A percentile compares a stretch with the other conserved stretches of the same genome.
Evolutionary conservation across 2,329 filamentous ascomycete genomes (phyloP).

Genomic region (Talaromyces marneffei): DNA sequence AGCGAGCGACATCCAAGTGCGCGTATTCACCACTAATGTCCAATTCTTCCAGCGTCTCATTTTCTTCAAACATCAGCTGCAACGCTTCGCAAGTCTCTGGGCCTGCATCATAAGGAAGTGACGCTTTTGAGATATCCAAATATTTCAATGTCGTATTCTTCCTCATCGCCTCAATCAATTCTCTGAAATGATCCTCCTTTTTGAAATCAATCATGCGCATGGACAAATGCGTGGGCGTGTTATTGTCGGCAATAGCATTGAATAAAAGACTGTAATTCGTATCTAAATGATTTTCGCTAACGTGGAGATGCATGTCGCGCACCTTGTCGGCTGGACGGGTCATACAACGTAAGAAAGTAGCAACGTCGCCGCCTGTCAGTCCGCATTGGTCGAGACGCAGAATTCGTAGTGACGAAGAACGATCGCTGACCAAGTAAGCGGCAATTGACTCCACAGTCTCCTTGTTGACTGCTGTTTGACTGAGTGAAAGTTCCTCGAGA

Average conservation of each 20-base stretch:
- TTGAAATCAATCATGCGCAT: constrained; percentile 66
- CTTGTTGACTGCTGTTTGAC: constrained; percentile 56
- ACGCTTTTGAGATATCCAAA: constrained; percentile 65
- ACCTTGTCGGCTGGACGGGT: constrained; percentile 43
- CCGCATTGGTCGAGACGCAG: constrained; percentile 63
- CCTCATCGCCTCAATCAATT: constrained; percentile 57
- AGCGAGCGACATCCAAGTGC: constrained; percentile 62
- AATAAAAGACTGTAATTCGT: constrained; percentile 40
- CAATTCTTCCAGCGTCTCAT: constrained; percentile 59
- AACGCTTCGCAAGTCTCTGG: constrained; percentile 61
- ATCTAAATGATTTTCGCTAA: constrained; percentile 55
- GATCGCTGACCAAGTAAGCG: constrained; percentile 56
- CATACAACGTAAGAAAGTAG: constrained; percentile 60
- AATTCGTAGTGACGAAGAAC: constrained; percentile 56
- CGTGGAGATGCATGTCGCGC: constrained; percentile 59
- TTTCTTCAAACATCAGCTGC: constrained; percentile 60
- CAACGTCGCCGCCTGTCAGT: constrained; percentile 59
- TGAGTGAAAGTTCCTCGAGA: constrained; percentile 60
- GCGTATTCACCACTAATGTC: constrained; percentile 68
- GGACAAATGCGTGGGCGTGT: constrained; percentile 58
- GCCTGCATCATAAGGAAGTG: constrained; percentile 62
- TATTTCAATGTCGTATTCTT: constrained; percentile 58
- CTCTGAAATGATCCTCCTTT: constrained; percentile 58
- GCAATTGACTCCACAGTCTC: constrained; percentile 61
- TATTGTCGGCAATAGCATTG: constrained; percentile 43